phyloP scores from a whole-genome alignment of 2,329 filamentous ascomycete species.

The Rhynchosporium agropyri region DNA sequence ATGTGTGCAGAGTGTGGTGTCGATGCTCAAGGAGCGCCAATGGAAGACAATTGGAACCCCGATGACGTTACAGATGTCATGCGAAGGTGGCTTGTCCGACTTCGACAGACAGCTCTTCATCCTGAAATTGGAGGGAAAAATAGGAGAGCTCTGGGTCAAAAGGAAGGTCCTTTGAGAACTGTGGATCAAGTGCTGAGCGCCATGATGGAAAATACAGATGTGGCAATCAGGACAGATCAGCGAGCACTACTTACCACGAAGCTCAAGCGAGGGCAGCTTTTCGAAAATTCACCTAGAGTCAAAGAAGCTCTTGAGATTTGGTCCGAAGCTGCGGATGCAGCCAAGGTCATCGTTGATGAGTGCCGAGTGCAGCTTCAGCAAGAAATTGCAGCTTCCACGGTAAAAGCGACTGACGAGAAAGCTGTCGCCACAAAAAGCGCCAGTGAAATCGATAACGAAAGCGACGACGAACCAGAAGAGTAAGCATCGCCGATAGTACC shows the following conservation, averaged over 20 bases:
- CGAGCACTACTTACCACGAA: constrained; percentile 64
- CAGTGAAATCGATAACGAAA: constrained; percentile 18
- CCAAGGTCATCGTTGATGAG: constrained; percentile 58
- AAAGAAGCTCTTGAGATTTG: constrained; percentile 72
- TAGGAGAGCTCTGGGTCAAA: constrained; percentile 63
- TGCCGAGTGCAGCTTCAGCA: constrained; percentile 62
- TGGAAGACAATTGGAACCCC: constrained; percentile 68
- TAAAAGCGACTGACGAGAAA: constrained; percentile 37
- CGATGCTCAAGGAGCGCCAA: constrained; percentile 63
- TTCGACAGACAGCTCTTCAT: constrained; percentile 84
- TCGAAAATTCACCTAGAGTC: constrained; percentile 72
- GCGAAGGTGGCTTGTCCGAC: constrained; percentile 73
- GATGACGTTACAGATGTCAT: constrained; percentile 67
- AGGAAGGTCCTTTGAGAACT: constrained; percentile 71
- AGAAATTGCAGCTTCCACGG: constrained; percentile 46
- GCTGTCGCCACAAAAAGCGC: constrained; percentile 18
- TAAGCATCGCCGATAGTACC: constrained; percentile 28
- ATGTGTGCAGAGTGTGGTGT: constrained; percentile 74
- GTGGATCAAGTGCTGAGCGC: constrained; percentile 83
- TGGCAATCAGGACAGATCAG: constrained; percentile 66
- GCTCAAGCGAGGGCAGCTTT: constrained; percentile 73
- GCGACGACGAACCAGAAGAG: constrained; percentile 37
- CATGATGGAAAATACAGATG: constrained; percentile 88
- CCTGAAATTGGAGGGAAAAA: constrained; percentile 76
- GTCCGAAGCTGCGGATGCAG: constrained; percentile 57